Base-by-base conservation (phyloP, 306 rosid genomes). In the Casuarina equisetifolia region DNA sequence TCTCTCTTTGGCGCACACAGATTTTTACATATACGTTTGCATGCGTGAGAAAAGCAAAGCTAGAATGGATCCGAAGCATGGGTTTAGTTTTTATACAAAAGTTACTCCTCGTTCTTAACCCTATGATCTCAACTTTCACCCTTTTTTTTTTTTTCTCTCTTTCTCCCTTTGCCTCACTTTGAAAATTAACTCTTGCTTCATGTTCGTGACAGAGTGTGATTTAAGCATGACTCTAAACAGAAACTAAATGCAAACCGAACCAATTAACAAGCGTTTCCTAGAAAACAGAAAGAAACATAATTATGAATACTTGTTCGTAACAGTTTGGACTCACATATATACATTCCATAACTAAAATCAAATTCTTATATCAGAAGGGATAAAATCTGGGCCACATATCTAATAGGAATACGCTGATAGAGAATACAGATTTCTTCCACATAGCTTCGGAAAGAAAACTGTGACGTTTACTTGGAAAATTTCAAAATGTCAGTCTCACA, bases 401-500 rank as follows among this genome's bases (percentile, higher is more conserved):
- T 12, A 63, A 11, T 63, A 63, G 69, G 69, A 63, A 10, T 63
- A 39, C 8, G 69, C 69, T 63, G 15, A 3, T 25, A 58, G 25
- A 58, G 35, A 58, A 39, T 51, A 51, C 17, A 51, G 55, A 51
- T 32, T 12, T 39, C 25, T 43, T 4, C 71, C 71, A 66, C 10
- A 66, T 35, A 5, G 20, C 62, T 50, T 35, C 3, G 54, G 46
- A 58, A 52, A 36, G 51, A 35, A 80, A 55, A 46, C 61, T 59
- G 35, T 19, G 15, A 40, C 3, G 39, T 20, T 72, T 86, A 84
- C 87, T 90, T 91, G 77, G 92, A 85, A 75, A 89, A 91, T 78
- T 89, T 91, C 84, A 93, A 81, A 9, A 85, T 78, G 70, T 87
- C 91, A 88, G 82, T 38, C 42, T 84, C 89, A 80, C 86, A 85